Base-by-base conservation (phyloP, 176 grass and related monocot species). In the Oryza meyeriana region DNA sequence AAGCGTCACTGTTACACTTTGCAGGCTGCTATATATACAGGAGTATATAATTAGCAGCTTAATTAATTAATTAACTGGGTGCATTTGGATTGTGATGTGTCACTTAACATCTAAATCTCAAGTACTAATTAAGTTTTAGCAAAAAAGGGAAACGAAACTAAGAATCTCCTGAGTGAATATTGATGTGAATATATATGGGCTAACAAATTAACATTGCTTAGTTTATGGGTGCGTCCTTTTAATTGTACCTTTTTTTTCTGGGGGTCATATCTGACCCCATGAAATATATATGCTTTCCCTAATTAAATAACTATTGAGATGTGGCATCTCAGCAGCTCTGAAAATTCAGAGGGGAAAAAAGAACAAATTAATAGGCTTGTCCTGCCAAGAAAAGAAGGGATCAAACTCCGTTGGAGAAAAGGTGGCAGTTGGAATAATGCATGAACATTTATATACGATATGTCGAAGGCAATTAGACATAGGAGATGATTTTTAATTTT, bases 1-100 rank as follows among this genome's bases (percentile, higher is more conserved):
- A 61, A 47, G 13, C 77, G 78, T 86, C 88, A 67, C 79, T 82
- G 27, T 72, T 82, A 86, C 24, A 72, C 83, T 86, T 89, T 89
- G 62, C 44, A 80, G 27, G 32, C 40, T 55, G 59, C 41, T 66
- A 72, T 64, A 50, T 50, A 40, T 31, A 65, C 39, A 2, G 11
- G 7, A 3, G 42, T 55, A 57, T 74, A 71, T 12, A 55, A 20
- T 20, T 22, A 59, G 8, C 22, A 59, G 8, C 22, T 59, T 59
- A 59, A 59, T 59, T 59, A 48, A 48, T 80, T 62, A 77, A 55
- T 71, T 62, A 80, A 75, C 64, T 76, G 55, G 8, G 40, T 50
- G 34, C 55, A 59, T 59, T n/a, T 34, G 44, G 78, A 85, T 76
- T 57, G 82, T 81, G 87, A 89, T 71, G 55, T 48, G 16, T 34